These are phyloP conservation scores for Cladosporium phlei DNA, from an alignment of 2,329 filamentous ascomycete genomes.

Conservation along the genomic window DNA sequence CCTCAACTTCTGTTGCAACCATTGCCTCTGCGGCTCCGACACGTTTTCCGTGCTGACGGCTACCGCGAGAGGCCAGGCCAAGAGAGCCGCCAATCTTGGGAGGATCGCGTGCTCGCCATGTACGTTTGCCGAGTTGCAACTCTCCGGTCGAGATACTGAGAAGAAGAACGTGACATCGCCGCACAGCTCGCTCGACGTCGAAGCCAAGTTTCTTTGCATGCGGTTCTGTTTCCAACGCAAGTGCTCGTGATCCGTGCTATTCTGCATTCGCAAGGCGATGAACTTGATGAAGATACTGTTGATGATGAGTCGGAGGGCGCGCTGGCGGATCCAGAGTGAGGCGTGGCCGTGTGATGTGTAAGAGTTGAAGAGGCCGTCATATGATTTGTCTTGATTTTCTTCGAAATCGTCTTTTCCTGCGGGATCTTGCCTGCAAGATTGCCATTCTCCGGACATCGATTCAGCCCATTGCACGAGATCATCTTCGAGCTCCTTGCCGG, in stretches of 20 bases:
- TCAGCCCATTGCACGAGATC: conserved; percentile 9
- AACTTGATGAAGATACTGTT: conserved; percentile 19
- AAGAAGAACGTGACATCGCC: conserved; percentile 9
- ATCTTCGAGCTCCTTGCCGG: conserved; percentile 4
- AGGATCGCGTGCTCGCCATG: conserved; percentile 1
- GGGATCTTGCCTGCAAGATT: background rate
- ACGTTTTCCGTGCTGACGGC: conserved; percentile 12
- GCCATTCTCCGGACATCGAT: background rate
- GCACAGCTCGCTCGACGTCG: conserved; percentile 12
- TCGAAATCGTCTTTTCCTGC: background rate
- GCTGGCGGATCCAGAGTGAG: conserved; percentile 23
- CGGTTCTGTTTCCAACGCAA: conserved; percentile 1
- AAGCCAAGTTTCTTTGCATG: conserved; percentile 2
- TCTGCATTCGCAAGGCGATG: conserved; percentile 4
- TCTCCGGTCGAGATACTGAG: background rate
- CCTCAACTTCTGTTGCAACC: conserved; percentile 6
- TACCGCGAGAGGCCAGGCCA: conserved; percentile 12
- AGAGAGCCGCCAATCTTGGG: conserved; percentile 5
- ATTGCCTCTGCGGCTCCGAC: conserved; percentile 7
- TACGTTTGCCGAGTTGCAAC: background rate
- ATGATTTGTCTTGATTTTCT: no score
- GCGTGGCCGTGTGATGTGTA: conserved; percentile 22
- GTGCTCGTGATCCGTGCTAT: background rate
- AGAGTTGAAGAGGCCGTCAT: background rate
- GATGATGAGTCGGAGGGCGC: conserved; percentile 20